Evolutionary conservation across 495 filamentous ascomycete species (phyloP).

Genomic region (Cairneyella variabilis): DNA sequence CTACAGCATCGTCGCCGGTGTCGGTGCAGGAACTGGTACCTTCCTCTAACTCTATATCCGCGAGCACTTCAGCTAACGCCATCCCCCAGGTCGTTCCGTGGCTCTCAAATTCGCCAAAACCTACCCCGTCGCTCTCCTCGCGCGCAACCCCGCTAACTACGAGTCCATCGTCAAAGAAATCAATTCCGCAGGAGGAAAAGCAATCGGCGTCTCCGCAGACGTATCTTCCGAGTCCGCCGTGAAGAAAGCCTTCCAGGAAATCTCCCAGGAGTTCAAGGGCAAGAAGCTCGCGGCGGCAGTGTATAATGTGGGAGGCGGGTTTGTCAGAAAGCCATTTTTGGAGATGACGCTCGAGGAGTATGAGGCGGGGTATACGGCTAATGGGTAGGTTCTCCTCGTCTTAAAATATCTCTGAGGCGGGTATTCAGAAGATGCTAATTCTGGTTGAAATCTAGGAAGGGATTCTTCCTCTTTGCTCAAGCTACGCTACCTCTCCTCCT

Average conservation of each 20-base stretch:
- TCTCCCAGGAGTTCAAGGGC: slow-evolving; percentile 48
- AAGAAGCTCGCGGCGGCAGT: slow-evolving; percentile 68
- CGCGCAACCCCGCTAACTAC: slow-evolving; percentile 58
- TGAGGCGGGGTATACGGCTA: slow-evolving; percentile 47
- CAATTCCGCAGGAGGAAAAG: slow-evolving; percentile 56
- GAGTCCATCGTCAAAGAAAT: slow-evolving; percentile 60
- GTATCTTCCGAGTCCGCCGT: slow-evolving; percentile 53
- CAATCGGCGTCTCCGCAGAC: slow-evolving; percentile 66
- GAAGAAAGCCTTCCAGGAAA: slow-evolving; percentile 54
- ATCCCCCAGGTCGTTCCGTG: slow-evolving; percentile 31
- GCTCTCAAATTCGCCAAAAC: slow-evolving; percentile 56
- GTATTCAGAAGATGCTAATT: no score
- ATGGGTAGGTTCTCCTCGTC: slow-evolving; percentile 49
- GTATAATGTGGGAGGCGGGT: slow-evolving; percentile 74
- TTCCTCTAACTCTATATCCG: neutral
- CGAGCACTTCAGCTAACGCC: neutral
- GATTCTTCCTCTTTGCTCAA: slow-evolving; percentile 77
- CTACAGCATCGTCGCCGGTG: slow-evolving; percentile 71
- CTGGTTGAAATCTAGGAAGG: slow-evolving; percentile 43
- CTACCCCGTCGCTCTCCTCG: slow-evolving; percentile 65
- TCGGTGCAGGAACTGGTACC: slow-evolving; percentile 65
- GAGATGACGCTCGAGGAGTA: slow-evolving; percentile 68
- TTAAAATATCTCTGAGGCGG: neutral
- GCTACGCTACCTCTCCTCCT: slow-evolving; percentile 69
- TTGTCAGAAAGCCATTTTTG: slow-evolving; percentile 75